Conservation (phyloP, 2,329 filamentous ascomycete species). For the Fusarium sp. region DNA sequence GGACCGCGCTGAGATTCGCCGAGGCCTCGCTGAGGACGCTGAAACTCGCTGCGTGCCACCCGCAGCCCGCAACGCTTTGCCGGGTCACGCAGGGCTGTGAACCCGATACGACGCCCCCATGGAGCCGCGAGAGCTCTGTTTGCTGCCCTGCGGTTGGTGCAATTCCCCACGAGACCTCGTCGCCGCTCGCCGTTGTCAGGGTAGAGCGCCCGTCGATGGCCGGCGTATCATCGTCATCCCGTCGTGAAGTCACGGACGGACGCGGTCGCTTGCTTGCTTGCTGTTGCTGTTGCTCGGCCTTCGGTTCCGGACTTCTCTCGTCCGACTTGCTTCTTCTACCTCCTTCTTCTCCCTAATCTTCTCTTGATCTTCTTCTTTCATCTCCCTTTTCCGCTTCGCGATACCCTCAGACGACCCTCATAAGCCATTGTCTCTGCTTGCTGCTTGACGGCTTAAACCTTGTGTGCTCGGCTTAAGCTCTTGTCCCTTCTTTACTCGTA, state of each 20-base stretch:
- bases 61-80: neutral
- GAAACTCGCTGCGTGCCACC: neutral
- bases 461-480: conserved; percentile 26
- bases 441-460: conserved; percentile 27
- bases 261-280: conserved; percentile 17
- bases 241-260: conserved; percentile 36
- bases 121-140: conserved; percentile 17
- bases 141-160: conserved; percentile 30
- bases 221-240: conserved; percentile 42
- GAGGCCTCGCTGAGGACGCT: neutral
- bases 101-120: conserved; percentile 35
- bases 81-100: conserved; percentile 38
- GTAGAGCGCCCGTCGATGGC: conserved; percentile 34
- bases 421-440: conserved; percentile 8
- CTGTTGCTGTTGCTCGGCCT: conserved; percentile 14
- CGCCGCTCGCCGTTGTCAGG: conserved; percentile 17
- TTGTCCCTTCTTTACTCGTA: conserved; percentile 14
- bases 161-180: conserved; percentile 33
- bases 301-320: conserved; percentile 30
- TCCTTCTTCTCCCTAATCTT: conserved; percentile 13
- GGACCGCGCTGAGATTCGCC: conserved; percentile 5
- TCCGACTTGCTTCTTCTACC: conserved; percentile 27
- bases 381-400: conserved; percentile 19
- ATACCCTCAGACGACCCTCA: conserved; percentile 35
- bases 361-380: conserved; percentile 17